phyloP scores from a whole-genome alignment of 805 yeast species.

The Kluyveromyces nonfermentans region DNA sequence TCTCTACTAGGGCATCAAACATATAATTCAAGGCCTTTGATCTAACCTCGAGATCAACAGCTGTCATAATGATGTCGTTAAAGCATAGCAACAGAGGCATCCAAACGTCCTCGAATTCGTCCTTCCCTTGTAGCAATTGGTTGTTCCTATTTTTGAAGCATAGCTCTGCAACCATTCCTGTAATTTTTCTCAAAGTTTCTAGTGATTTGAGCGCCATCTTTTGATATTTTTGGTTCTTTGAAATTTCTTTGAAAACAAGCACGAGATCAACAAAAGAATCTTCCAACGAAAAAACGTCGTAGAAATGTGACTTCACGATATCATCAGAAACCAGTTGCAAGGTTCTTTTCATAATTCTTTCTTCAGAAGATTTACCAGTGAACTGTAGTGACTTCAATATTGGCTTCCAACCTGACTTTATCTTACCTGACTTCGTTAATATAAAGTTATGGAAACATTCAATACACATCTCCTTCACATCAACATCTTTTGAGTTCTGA shows the following conservation, averaged over 20 bases:
- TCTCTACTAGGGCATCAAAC: conserved; percentile 70
- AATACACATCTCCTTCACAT: conserved; percentile 79
- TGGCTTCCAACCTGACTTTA: conserved; percentile 92
- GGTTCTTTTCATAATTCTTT: conserved; percentile 52
- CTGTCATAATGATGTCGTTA: conserved; percentile 84
- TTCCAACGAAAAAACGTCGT: conserved; percentile 59
- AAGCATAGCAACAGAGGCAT: conserved; percentile 80
- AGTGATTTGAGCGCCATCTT: conserved; percentile 72
- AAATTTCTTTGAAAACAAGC: conserved; percentile 66
- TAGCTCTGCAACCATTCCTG: conserved; percentile 46
- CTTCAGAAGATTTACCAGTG: conserved; percentile 52
- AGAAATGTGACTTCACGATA: conserved; percentile 53
- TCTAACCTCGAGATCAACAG: conserved; percentile 89
- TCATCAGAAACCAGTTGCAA: conserved; percentile 48
- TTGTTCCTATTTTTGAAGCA: conserved; percentile 24
- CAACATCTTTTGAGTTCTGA: conserved; percentile 51
- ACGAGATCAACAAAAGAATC: conserved; percentile 53
- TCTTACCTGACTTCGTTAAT: conserved; percentile 56
- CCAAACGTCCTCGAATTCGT: conserved; percentile 54
- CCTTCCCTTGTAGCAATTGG: conserved; percentile 28
- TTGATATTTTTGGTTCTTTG: conserved; percentile 78
- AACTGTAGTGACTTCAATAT: conserved; percentile 68
- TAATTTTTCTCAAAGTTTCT: conserved; percentile 57
- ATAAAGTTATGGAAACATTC: conserved; percentile 87
- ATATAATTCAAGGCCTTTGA: conserved; percentile 75